phyloP scores from a whole-genome alignment of 1,139 yeast species.

The Suhomyces bribrorum region DNA sequence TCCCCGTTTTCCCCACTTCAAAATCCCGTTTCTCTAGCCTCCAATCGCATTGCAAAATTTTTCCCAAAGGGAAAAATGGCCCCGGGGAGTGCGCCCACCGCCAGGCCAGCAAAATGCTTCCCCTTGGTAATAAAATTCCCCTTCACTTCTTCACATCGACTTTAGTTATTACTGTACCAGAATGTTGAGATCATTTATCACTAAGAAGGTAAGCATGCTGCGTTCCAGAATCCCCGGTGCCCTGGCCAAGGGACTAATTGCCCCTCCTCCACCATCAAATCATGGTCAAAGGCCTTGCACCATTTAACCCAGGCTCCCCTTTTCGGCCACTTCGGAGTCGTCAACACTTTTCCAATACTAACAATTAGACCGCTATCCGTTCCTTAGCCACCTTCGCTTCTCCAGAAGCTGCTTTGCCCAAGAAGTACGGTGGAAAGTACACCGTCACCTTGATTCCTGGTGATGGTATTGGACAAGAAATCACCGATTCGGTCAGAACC shows the following conservation, averaged over 20 bases:
- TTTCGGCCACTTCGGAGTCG: background rate
- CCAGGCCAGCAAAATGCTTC: constrained; percentile 11
- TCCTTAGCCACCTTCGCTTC: constrained; percentile 52
- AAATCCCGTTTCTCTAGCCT: background rate
- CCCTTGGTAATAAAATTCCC: constrained; percentile 11
- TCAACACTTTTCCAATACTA: constrained; percentile 1
- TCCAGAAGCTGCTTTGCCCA: constrained; percentile 70
- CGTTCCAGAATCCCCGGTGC: too few species aligned
- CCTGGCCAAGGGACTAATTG: too few species aligned
- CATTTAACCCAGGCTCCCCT: too few species aligned
- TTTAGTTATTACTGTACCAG: constrained; percentile 7
- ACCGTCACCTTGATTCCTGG: constrained; percentile 93
- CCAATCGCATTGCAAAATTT: constrained; percentile 9
- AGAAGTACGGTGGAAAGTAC: constrained; percentile 92
- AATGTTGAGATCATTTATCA: constrained; percentile 31
- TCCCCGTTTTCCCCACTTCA: background rate
- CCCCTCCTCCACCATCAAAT: too few species aligned
- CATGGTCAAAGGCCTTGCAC: too few species aligned
- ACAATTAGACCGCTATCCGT: constrained; percentile 37
- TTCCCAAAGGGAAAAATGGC: constrained; percentile 3
- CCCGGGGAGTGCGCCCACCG: constrained; percentile 12
- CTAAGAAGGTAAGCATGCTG: constrained; percentile 33
- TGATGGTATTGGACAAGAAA: constrained; percentile 97
- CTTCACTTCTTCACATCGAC: constrained; percentile 11
- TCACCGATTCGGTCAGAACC: constrained; percentile 89